Evolutionary conservation across 2,329 filamentous ascomycete genomes (phyloP).

Genomic region (Penicillium sp.): DNA sequence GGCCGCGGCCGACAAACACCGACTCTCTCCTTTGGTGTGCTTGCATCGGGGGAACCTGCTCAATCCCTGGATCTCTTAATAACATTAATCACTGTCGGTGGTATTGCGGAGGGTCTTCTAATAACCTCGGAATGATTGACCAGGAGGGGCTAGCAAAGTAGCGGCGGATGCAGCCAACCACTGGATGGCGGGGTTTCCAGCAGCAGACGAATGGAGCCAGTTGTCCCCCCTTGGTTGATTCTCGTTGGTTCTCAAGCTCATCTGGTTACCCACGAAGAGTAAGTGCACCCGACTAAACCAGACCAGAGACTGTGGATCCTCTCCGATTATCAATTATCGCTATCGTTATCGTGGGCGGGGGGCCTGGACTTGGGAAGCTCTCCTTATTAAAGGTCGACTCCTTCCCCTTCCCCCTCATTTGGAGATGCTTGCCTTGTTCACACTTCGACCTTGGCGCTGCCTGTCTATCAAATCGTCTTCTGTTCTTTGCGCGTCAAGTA

Average conservation of each 20-base stretch:
- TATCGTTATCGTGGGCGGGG: constrained; percentile 30
- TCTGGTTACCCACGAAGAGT: constrained; percentile 34
- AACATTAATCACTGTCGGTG: not conserved
- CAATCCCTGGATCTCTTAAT: not conserved
- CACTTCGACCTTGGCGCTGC: constrained; percentile 16
- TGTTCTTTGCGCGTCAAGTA: constrained; percentile 2
- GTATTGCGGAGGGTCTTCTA: not conserved
- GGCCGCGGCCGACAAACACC: not conserved
- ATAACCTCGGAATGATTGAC: not conserved
- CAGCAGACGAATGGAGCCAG: constrained; percentile 12
- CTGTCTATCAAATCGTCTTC: constrained; percentile 13
- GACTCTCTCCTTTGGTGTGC: not conserved
- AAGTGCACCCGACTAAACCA: constrained; percentile 37
- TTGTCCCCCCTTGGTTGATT: not conserved
- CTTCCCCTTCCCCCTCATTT: constrained; percentile 3
- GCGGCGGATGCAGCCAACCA: constrained; percentile 19
- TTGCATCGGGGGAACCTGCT: not conserved
- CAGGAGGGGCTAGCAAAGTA: not conserved
- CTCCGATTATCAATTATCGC: constrained; percentile 4
- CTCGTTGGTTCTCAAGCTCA: constrained; percentile 6
- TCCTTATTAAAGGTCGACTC: constrained; percentile 8
- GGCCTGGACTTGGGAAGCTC: constrained; percentile 4
- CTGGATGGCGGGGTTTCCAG: not conserved
- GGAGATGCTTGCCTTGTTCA: constrained; percentile 17
- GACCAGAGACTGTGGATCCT: not conserved